Evolutionary conservation across 192 early-diverging fungal genomes (phyloP), one percentile per base, ranked within the genome.

Genomic region (Gaertneriomyces sp.): DNA sequence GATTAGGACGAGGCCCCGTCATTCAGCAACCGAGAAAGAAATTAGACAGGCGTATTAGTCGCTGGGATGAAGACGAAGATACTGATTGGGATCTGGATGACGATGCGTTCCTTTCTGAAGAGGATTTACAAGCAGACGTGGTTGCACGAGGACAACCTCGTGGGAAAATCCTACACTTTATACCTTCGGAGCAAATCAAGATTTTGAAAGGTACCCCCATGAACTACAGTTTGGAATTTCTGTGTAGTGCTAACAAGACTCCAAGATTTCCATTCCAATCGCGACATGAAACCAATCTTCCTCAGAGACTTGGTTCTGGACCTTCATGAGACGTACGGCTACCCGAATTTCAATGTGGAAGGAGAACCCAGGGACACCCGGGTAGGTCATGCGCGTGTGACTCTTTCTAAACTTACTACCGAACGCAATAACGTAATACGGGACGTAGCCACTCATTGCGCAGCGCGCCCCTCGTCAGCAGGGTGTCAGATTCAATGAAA

Each of bases 121-220:
- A 59, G 17, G 69, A 64, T 19, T 42, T 66, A 51, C 50, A 58
- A 12, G 58, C 58, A 7, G 69, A 45, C 5, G 46, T 40, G 6
- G 14, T 12, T 8, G 56, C 50, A 39, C 46, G 44, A 44, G 42
- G 58, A 33, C 51, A 53, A 41, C 64, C 70, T 16, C 55, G 56
- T 16, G 77, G 78, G 20, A 77, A 76, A 52, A 61, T 82, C 7
- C 39, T 85, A 41, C 80, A 85, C 42, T 85, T 82, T 62, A 83
- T 85, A 53, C 84, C 84, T 0, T 64, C 64, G 10, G 78, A 79
- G 65, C 81, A 84, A 42, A 69, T 85, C 3, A 85, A 85, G 69
- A 57, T 85, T 5, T 46, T 85, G 42, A 83, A 79, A 80, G 83
- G 83, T 80, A 43, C 49, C 4, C 45, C 3, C 12, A 12, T 39